A percentile compares a stretch with the other conserved stretches of the same genome.
Conservation (phyloP, 345 rosid species). For the Syzygium aromaticum region DNA sequence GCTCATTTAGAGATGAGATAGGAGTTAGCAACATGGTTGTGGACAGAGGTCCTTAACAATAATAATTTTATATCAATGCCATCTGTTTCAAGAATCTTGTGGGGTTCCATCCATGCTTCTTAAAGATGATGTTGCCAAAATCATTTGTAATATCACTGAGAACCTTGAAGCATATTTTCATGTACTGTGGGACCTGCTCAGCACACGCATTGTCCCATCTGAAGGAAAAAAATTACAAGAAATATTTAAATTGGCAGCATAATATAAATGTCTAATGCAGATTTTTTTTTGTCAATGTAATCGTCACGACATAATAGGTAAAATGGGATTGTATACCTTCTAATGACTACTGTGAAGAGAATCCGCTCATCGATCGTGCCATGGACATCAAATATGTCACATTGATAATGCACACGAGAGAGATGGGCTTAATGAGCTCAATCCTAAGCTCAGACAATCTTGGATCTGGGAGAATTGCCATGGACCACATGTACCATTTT, state of each 20-base stretch:
- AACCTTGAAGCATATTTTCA: conserved; percentile 19
- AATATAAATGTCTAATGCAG: background rate
- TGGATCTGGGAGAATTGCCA: too few species aligned
- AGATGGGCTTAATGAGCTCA: conserved; percentile 33
- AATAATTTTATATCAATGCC: background rate
- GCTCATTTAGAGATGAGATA: background rate
- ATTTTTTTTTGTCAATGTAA: background rate
- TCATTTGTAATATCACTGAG: conserved; percentile 14
- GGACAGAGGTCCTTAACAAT: background rate
- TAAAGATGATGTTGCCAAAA: conserved; percentile 10
- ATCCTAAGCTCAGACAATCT: conserved; percentile 22
- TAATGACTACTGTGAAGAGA: background rate
- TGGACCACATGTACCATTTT: too few species aligned
- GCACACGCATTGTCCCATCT: background rate
- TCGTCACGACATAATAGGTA: background rate
- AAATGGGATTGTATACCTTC: too few species aligned
- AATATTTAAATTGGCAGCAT: background rate
- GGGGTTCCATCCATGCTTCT: background rate
- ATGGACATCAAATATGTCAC: conserved; percentile 42
- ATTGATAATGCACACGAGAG: conserved; percentile 42
- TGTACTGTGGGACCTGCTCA: conserved; percentile 20
- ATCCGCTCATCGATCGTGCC: conserved; percentile 38
- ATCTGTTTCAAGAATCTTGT: background rate
- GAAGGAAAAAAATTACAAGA: background rate
- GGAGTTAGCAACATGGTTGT: background rate